Evolutionary conservation across 225 moss, liverwort and hornwort genomes (phyloP).

Genomic region (Marchantia paleacea): DNA sequence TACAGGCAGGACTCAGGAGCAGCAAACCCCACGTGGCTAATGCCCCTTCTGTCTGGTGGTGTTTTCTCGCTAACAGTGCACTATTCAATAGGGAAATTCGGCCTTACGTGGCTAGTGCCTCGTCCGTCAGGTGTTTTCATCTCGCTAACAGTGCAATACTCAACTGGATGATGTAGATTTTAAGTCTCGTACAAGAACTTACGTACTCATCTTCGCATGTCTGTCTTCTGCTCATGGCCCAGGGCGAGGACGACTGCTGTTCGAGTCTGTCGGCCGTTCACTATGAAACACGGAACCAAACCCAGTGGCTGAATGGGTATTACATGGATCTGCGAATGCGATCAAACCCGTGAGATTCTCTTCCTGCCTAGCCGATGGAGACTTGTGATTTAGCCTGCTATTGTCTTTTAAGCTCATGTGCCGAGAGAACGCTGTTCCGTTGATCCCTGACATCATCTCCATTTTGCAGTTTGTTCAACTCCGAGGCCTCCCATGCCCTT

Average conservation of each 20-base stretch:
- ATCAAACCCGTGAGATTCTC: constrained; percentile 8
- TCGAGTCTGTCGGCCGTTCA: background rate
- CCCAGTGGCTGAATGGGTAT: constrained; percentile 10
- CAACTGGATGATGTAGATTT: background rate
- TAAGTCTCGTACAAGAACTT: background rate
- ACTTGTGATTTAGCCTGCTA: background rate
- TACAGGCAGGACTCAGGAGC: no score
- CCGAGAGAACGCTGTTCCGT: background rate
- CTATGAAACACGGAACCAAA: background rate
- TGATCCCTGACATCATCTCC: background rate
- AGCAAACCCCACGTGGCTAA: no score
- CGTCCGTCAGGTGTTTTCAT: background rate
- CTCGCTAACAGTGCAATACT: background rate
- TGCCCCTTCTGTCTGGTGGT: no score
- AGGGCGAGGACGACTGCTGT: background rate
- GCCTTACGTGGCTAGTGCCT: background rate
- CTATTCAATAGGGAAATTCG: no score
- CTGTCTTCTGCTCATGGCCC: background rate
- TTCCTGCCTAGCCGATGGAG: background rate
- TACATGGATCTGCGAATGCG: constrained; percentile 6
- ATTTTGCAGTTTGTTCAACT: background rate
- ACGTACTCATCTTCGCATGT: background rate
- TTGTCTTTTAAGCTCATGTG: no score
- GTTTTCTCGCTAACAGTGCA: no score
- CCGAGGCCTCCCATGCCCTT: background rate